phyloP scores from a whole-genome alignment of 176 grass and related monocot genomes.

The Rhynchospora pubera region DNA sequence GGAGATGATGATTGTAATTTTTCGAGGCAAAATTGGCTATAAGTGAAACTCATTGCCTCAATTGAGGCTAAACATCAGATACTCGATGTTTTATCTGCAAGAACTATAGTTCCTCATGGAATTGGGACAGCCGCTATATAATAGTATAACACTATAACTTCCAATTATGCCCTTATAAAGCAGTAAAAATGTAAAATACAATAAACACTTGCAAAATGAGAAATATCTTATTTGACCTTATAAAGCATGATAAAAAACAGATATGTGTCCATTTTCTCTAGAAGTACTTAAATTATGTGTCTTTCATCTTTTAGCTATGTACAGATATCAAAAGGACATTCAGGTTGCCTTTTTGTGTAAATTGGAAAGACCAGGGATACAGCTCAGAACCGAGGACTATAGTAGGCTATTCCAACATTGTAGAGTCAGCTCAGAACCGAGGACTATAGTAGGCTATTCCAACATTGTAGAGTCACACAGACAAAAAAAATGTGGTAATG shows the following conservation, averaged over 20 bases:
- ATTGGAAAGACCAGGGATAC: background rate
- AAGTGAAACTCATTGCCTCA: background rate
- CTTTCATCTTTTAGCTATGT: background rate
- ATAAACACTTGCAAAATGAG: background rate
- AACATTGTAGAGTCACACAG: background rate
- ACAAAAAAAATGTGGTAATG: no score
- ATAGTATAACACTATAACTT: background rate
- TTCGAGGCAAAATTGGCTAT: background rate
- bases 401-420: no score
- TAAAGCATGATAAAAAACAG: background rate
- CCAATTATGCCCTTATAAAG: background rate
- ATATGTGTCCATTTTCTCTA: background rate
- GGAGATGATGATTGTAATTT: background rate
- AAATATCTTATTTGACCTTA: background rate
- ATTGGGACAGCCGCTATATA: background rate
- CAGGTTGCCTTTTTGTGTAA: background rate
- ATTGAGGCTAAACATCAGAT: background rate
- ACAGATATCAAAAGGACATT: background rate
- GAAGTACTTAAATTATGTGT: background rate
- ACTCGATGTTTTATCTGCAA: background rate
- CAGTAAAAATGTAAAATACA: background rate
- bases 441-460: background rate
- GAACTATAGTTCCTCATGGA: background rate
- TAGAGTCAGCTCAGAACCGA: no score
- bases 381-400: slow-evolving; percentile 7